These are phyloP conservation scores for Fusarium transvaalense DNA, from an alignment of 2,329 filamentous ascomycete genomes.

Conservation along the genomic window DNA sequence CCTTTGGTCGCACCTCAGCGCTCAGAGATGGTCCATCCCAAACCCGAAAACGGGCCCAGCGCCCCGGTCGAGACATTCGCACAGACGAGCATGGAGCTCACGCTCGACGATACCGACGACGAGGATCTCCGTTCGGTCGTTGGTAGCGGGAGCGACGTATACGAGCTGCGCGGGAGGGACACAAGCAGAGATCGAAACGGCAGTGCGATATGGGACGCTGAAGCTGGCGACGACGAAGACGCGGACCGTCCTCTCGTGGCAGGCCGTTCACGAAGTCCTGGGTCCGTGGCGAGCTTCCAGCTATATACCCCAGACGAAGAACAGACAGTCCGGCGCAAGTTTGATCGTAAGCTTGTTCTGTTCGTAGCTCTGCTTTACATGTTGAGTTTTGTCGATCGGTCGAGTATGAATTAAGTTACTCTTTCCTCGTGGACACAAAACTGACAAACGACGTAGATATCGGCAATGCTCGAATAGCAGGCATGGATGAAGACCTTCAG, in stretches of 20 bases:
- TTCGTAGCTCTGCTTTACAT: slow-evolving; percentile 88
- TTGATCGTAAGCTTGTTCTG: slow-evolving; percentile 81
- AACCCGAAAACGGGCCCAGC: slow-evolving; percentile 36
- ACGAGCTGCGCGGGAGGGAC: slow-evolving; percentile 50
- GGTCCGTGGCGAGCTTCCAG: slow-evolving; percentile 55
- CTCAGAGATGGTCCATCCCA: slow-evolving; percentile 41
- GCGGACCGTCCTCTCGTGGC: slow-evolving; percentile 41
- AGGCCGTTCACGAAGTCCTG: slow-evolving; percentile 43
- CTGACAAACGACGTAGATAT: slow-evolving; percentile 61
- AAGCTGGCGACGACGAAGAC: slow-evolving; percentile 38
- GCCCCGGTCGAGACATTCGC: slow-evolving; percentile 54
- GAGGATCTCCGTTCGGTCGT: slow-evolving; percentile 53
- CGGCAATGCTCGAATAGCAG: slow-evolving; percentile 72
- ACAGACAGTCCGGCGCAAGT: slow-evolving; percentile 74
- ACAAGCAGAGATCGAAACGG: slow-evolving; percentile 21
- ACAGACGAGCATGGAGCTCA: slow-evolving; percentile 56
- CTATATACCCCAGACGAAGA: slow-evolving; percentile 77
- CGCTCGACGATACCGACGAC: slow-evolving; percentile 54
- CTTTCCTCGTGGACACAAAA: not conserved
- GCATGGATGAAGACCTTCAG: slow-evolving; percentile 72
- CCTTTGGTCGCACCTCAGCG: slow-evolving; percentile 21
- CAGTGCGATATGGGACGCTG: slow-evolving; percentile 38
- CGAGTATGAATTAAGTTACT: slow-evolving; percentile 68
- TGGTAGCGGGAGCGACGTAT: slow-evolving; percentile 49
- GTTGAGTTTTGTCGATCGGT: slow-evolving; percentile 86